Base-by-base conservation (phyloP, 148 eudicot genomes). In the Simmondsia chinensis region DNA sequence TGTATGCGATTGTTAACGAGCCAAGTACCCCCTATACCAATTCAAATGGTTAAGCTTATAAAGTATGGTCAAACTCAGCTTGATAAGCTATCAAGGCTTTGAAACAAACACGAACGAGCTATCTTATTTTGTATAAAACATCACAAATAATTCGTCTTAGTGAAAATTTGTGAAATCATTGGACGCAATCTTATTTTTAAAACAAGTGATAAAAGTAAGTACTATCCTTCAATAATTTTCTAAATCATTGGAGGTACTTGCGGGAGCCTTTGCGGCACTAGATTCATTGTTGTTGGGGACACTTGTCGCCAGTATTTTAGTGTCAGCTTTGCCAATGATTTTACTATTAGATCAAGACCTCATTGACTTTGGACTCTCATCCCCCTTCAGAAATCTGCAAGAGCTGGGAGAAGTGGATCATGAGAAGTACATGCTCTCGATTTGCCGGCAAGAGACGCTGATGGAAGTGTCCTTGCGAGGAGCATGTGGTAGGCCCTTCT, bases 391-490 rank as follows among this genome's bases (percentile, higher is more conserved):
- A 60, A 60, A 51, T 15, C 33, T 70, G 26, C 71, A 64, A 46
- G 67, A 54, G 26, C 47, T 60, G 11, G 75, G 63, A 38, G 27
- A 52, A 41, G 57, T 70, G 7, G 50, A 23, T 4, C 23, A 50
- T 31, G 66, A 70, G 5, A 71, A 70, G 5, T 70, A 70, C 45
- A 32, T 64, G 67, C 33, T 39, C 20, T 34, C 59, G 12, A 36
- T 71, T 46, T 46, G 64, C 40, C 53, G 64, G 39, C 70, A 60
- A 25, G 76, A 71, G 27, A 71, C 56, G 2, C 66, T 71, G 18
- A 56, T 60, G 67, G 71, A 60, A 39, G 37, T 71, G 27, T 36
- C 47, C 28, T 4, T 40, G 21, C 52, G 60, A 51, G 68, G 76
- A 33, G 57, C 32, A 43, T 40, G 64, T 53, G 63, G 71, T 11